phyloP scores from a whole-genome alignment of 2,329 filamentous ascomycete species.

The Alternaria sp. region DNA sequence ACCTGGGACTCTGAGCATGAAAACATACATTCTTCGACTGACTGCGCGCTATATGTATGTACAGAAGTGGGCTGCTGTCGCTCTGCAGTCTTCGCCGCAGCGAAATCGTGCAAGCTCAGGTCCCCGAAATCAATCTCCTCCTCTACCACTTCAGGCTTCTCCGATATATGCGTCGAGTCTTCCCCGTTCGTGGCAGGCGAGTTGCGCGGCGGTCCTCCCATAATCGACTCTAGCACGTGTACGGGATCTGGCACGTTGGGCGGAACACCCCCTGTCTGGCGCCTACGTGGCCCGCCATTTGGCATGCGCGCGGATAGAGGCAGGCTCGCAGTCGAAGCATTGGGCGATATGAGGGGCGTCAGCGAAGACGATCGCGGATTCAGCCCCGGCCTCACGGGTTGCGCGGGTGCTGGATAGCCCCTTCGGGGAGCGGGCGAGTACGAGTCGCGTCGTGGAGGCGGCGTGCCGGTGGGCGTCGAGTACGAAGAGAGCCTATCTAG shows the following conservation, averaged over 20 bases:
- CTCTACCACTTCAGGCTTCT: slow-evolving; percentile 58
- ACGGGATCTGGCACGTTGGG: slow-evolving; percentile 71
- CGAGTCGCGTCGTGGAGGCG: slow-evolving; percentile 67
- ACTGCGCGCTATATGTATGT: slow-evolving; percentile 64
- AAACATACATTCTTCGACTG: slow-evolving; percentile 73
- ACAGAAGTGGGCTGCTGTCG: slow-evolving; percentile 43
- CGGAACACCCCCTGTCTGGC: slow-evolving; percentile 58
- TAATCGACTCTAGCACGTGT: slow-evolving; percentile 68
- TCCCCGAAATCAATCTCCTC: slow-evolving; percentile 79
- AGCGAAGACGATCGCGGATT: slow-evolving; percentile 77
- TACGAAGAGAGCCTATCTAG: slow-evolving; percentile 83
- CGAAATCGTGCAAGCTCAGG: slow-evolving; percentile 77
- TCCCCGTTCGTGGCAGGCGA: slow-evolving; percentile 16
- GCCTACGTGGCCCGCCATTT: slow-evolving; percentile 73
- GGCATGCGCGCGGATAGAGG: slow-evolving; percentile 67
- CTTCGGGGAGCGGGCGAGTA: slow-evolving; percentile 76
- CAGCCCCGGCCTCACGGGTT: slow-evolving; percentile 71
- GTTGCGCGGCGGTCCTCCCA: slow-evolving; percentile 53
- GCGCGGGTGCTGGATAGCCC: slow-evolving; percentile 71
- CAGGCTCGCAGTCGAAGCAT: slow-evolving; percentile 78
- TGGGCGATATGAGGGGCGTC: slow-evolving; percentile 70
- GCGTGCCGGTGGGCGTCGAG: slow-evolving; percentile 67
- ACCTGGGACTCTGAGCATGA: slow-evolving; percentile 24
- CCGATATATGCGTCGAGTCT: slow-evolving; percentile 37
- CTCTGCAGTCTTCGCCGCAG: slow-evolving; percentile 46